Percentiles rank a stretch among this genome's conserved stretches.
These are phyloP conservation scores for Fraxinus greggii DNA, from an alignment of 305 asterid species.

Conservation along the genomic window DNA sequence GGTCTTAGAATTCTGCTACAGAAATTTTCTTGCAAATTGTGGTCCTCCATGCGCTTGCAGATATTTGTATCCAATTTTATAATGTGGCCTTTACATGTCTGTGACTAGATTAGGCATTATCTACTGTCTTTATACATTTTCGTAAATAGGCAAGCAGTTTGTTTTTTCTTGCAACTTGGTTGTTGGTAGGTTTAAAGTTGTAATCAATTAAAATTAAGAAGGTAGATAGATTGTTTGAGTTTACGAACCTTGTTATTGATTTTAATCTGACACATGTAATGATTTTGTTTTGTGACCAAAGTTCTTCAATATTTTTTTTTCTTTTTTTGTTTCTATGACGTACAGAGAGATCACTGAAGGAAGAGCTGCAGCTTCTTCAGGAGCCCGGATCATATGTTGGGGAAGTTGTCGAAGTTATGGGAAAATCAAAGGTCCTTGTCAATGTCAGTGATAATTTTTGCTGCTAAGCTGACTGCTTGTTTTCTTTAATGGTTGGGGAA, in stretches of 20 bases:
- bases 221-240: not conserved
- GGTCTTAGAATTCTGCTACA: not conserved
- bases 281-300: not conserved
- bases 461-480: not conserved
- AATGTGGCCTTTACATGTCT: not conserved
- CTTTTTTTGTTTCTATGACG: not conserved
- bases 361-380: conserved; percentile 91
- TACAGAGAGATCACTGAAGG: conserved; percentile 79
- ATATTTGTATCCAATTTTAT: too few relatives aligned
- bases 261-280: not conserved
- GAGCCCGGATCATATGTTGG: conserved; percentile 94
- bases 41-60: too few relatives aligned
- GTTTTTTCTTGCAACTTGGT: not conserved
- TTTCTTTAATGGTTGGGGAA: not conserved
- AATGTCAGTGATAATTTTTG: conserved; percentile 49
- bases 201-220: not conserved
- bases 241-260: not conserved
- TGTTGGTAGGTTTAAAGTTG: not conserved
- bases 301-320: not conserved
- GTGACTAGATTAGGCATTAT: not conserved
- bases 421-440: conserved; percentile 85
- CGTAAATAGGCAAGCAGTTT: not conserved
- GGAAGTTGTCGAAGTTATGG: conserved; percentile 95
- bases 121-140: not conserved
- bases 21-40: not conserved